Evolutionary conservation across 2,329 filamentous ascomycete species (phyloP), one percentile per base, ranked within the genome.

Genomic region (Curvularia eragrostidis): DNA sequence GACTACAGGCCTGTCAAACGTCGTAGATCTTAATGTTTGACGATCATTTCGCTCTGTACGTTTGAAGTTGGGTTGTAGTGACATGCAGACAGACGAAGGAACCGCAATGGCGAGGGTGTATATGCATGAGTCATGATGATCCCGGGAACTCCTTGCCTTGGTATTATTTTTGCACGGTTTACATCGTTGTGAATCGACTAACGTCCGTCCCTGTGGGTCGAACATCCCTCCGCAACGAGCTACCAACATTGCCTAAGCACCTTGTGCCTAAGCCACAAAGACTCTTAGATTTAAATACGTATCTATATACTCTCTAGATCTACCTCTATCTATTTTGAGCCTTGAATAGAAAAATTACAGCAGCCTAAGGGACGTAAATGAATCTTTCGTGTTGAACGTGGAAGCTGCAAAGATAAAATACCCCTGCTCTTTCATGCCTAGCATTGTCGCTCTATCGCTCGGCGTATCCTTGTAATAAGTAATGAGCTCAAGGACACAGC

Each of bases 301-400:
- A 15, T 26, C 6, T 18, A 26, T 44, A 44, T 18, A n/a, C 24
- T 28, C 42, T 44, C 28, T 44, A 28, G 23, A 44, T 28, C 42
- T 44, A 28, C 12, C 5, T 28, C 24, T 30, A 46, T 46, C 26
- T 30, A 46, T 32, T 5, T 24, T n/a, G 32, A 19, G 43, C 18
- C 15, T 32, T 46, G 10, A 32, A 46, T 30, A 46, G 43, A 24
- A 46, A 46, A 32, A 46, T 46, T 46, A 46, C 26, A 46, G 43
- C 26, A 19, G 10, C 19, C 24, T 46, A 46, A 32, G 24, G 24
- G 5, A 8, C 26, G 5, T 32, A 18, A 4, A n/a, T 46, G 15
- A 46, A 32, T 32, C 28, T 46, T 32, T 30, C 28, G 43, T 46
- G 24, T 46, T 46, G 15, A 46, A 26, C 43, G 10, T 32, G 8